Evolutionary conservation across 23 red algal species (phyloP).

Genomic region (Gracilariopsis chorda): DNA sequence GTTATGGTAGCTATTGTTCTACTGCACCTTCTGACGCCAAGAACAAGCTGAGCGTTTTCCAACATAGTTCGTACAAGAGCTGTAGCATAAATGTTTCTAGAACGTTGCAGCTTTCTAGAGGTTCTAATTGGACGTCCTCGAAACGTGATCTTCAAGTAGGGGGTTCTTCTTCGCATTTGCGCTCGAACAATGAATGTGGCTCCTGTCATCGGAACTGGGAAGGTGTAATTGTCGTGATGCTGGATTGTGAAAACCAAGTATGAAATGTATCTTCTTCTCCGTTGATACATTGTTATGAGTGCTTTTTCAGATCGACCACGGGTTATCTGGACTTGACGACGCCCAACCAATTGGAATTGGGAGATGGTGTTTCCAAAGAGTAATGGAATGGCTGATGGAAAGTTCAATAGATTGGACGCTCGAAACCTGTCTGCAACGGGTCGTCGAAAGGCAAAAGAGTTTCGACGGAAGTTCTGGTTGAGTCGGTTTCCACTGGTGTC

Average conservation of each 20-base stretch:
- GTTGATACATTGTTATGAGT: neutral
- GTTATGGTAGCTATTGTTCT: slow-evolving; percentile 12
- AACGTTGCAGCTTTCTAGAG: neutral
- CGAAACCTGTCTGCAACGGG: neutral
- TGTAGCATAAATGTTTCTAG: slow-evolving; percentile 10
- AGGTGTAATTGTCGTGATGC: neutral
- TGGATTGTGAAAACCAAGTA: slow-evolving; percentile 4
- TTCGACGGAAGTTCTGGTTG: neutral
- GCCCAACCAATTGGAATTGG: neutral
- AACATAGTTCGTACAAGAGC: slow-evolving; percentile 10
- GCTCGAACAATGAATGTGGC: neutral
- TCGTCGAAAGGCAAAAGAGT: neutral
- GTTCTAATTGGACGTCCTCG: neutral
- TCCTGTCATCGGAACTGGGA: slow-evolving; percentile 49
- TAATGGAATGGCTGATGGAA: slow-evolving; percentile 42
- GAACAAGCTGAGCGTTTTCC: slow-evolving; percentile 35
- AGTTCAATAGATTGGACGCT: neutral
- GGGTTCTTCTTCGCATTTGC: neutral
- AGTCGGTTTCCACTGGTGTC: neutral
- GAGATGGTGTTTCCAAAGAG: slow-evolving; percentile 46
- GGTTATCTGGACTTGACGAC: neutral
- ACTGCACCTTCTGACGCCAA: slow-evolving; percentile 19
- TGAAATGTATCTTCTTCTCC: neutral
- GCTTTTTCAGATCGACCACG: neutral
- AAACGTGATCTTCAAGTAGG: neutral